These are phyloP conservation scores for Pyrenophora teres DNA, from an alignment of 2,329 filamentous ascomycete species.

Conservation along the genomic window DNA sequence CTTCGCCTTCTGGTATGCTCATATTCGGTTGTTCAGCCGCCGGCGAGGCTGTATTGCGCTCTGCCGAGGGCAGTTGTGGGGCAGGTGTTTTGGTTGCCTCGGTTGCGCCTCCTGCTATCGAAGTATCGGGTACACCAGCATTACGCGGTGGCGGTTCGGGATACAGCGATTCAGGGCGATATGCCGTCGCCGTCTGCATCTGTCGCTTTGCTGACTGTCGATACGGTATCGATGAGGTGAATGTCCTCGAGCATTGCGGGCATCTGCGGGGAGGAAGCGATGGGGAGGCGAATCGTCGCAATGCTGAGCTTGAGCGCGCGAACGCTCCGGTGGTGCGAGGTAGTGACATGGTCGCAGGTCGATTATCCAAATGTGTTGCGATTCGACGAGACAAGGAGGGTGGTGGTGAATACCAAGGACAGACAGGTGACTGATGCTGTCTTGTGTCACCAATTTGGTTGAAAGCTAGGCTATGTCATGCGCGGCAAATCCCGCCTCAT, in stretches of 20 bases:
- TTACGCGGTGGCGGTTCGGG: constrained; percentile 63
- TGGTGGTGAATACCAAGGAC: constrained; percentile 14
- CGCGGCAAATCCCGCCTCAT: constrained; percentile 21
- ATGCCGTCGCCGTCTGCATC: constrained; percentile 69
- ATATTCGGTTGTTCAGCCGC: constrained; percentile 45
- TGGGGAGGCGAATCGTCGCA: constrained; percentile 34
- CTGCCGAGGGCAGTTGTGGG: constrained; percentile 45
- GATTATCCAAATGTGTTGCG: constrained; percentile 1
- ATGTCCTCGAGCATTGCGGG: constrained; percentile 53
- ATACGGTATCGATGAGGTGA: constrained; percentile 48
- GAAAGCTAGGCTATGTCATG: constrained; percentile 36
- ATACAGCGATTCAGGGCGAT: constrained; percentile 64
- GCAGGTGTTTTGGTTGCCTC: constrained; percentile 55
- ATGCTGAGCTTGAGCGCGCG: constrained; percentile 29
- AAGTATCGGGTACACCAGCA: constrained; percentile 62
- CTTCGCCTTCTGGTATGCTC: constrained; percentile 65
- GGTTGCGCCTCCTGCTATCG: constrained; percentile 60
- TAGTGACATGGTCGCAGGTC: constrained; percentile 38
- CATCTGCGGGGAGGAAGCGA: constrained; percentile 40
- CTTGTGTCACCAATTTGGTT: constrained; percentile 23
- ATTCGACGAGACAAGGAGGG: background rate
- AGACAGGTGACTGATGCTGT: constrained; percentile 8
- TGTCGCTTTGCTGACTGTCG: constrained; percentile 45
- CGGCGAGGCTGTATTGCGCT: constrained; percentile 19
- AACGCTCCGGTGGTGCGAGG: constrained; percentile 31